A percentile compares a stretch with the other conserved stretches of the same genome.
phyloP scores from a whole-genome alignment of 768 basidiomycete species.

The Leccinellum albellum region DNA sequence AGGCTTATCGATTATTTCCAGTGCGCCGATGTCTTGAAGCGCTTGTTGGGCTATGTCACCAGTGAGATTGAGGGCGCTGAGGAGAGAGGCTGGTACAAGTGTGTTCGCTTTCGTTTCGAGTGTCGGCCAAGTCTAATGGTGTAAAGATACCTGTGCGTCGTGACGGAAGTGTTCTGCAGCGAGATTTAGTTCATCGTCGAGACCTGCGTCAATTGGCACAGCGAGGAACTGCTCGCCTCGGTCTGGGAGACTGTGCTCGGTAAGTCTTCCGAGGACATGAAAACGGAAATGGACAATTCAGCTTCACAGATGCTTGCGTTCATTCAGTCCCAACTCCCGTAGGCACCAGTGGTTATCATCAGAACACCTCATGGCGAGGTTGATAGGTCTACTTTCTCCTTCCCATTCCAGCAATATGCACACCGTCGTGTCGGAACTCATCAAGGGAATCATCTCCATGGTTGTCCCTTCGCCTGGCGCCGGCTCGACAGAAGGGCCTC shows the following conservation, averaged over 20 bases:
- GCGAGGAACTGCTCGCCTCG: slow-evolving; percentile 68
- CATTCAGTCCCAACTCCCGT: slow-evolving; percentile 69
- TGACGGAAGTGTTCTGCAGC: slow-evolving; percentile 92
- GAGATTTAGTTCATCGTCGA: slow-evolving; percentile 95
- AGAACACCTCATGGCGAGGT: slow-evolving; percentile 74
- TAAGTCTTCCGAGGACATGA: slow-evolving; percentile 79
- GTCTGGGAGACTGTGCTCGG: slow-evolving; percentile 93
- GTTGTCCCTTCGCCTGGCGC: slow-evolving; percentile 82
- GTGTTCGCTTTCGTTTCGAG: slow-evolving; percentile 16
- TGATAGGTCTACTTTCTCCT: slow-evolving; percentile 83
- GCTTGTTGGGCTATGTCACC: slow-evolving; percentile 79
- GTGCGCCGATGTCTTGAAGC: slow-evolving; percentile 74
- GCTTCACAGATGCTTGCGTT: slow-evolving; percentile 81
- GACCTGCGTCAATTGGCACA: slow-evolving; percentile 73
- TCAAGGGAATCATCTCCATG: slow-evolving; percentile 93
- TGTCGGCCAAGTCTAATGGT: slow-evolving; percentile 2
- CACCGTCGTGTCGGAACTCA: slow-evolving; percentile 80
- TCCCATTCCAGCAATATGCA: slow-evolving; percentile 72
- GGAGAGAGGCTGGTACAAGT: slow-evolving; percentile 80
- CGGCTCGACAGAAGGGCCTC: slow-evolving; percentile 64
- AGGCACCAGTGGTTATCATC: slow-evolving; percentile 77
- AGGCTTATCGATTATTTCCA: slow-evolving; percentile 86
- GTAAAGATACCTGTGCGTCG: slow-evolving; percentile 82
- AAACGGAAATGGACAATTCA: slow-evolving; percentile 58
- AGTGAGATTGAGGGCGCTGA: slow-evolving; percentile 83